A percentile compares a stretch with the other conserved stretches of the same genome.
These are phyloP conservation scores for Wickerhamomyces alni DNA, from an alignment of 805 yeast species.

Conservation along the genomic window DNA sequence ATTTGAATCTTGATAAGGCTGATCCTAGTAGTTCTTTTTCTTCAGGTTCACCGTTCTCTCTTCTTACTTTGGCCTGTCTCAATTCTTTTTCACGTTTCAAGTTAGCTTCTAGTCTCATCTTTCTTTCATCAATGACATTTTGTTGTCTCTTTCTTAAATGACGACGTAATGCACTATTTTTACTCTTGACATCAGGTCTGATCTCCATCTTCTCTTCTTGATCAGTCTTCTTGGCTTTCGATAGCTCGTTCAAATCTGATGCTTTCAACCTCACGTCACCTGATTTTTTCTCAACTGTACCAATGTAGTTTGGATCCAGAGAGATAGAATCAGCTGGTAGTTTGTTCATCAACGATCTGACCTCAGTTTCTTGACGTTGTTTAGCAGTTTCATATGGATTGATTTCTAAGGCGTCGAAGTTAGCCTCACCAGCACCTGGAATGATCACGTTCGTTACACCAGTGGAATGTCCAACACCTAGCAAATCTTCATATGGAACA, in stretches of 20 bases:
- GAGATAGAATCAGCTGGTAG: slow-evolving; percentile 89
- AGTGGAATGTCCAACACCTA: slow-evolving; percentile 76
- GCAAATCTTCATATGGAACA: slow-evolving; percentile 95
- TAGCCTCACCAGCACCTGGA: slow-evolving; percentile 98
- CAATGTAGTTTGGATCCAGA: slow-evolving; percentile 82
- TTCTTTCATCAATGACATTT: slow-evolving; percentile 84
- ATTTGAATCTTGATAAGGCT: slow-evolving; percentile 34
- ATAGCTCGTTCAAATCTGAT: slow-evolving; percentile 42
- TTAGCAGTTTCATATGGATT: slow-evolving; percentile 90
- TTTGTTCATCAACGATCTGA: slow-evolving; percentile 77
- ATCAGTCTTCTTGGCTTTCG: slow-evolving; percentile 28
- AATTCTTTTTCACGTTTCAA: slow-evolving; percentile 67
- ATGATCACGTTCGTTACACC: slow-evolving; percentile 83
- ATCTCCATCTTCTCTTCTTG: slow-evolving; percentile 36
- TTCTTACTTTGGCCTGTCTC: slow-evolving; percentile 46
- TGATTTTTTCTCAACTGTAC: slow-evolving; percentile 73
- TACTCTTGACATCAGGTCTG: slow-evolving; percentile 66
- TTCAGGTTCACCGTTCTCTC: slow-evolving; percentile 43
- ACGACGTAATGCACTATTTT: slow-evolving; percentile 78
- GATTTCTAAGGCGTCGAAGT: slow-evolving; percentile 86
- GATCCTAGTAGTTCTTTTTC: slow-evolving; percentile 36
- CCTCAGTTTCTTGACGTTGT: slow-evolving; percentile 92
- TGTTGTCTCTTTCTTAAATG: slow-evolving; percentile 76
- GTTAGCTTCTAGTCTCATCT: slow-evolving; percentile 67
- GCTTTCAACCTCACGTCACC: slow-evolving; percentile 58